phyloP scores from a whole-genome alignment of 495 filamentous ascomycete genomes.

The Hypoxylon crocopeplum region DNA sequence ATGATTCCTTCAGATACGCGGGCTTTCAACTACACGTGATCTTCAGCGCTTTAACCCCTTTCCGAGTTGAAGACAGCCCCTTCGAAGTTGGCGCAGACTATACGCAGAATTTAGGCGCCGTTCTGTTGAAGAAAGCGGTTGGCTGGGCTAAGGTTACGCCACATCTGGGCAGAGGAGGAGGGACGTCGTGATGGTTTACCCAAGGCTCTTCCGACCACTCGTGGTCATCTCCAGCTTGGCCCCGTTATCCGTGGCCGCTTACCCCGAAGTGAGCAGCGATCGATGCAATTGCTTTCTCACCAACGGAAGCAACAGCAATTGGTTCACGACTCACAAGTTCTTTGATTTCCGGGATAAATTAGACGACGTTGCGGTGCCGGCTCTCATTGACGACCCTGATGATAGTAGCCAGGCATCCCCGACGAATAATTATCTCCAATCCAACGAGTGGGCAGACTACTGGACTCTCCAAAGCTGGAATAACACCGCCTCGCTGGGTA shows the following conservation, averaged over 20 bases:
- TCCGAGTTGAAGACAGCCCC: constrained; percentile 7
- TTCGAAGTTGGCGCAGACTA: constrained; percentile 1
- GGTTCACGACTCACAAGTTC: constrained; percentile 69
- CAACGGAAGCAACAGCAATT: constrained; percentile 55
- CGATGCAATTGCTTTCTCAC: constrained; percentile 57
- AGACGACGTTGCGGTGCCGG: constrained; percentile 46
- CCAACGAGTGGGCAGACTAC: constrained; percentile 50
- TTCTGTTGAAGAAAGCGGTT: not conserved
- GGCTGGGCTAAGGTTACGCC: not conserved
- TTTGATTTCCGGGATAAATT: constrained; percentile 69
- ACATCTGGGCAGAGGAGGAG: constrained; percentile 1
- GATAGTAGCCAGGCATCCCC: constrained; percentile 41
- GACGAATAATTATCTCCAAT: constrained; percentile 51
- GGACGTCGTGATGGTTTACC: constrained; percentile 20
- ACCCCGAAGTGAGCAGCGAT: constrained; percentile 22
- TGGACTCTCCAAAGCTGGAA: constrained; percentile 70
- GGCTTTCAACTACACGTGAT: constrained; percentile 17
- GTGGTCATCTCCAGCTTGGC: constrained; percentile 24
- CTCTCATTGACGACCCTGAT: constrained; percentile 38
- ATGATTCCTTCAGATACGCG: constrained; percentile 22
- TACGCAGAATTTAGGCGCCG: constrained; percentile 1
- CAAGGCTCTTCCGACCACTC: constrained; percentile 9
- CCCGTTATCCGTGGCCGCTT: constrained; percentile 11
- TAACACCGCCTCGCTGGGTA: constrained; percentile 43
- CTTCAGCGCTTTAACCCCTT: not conserved